Conservation (phyloP, 139 green algal species). For the Zygnema circumcarinatum region DNA sequence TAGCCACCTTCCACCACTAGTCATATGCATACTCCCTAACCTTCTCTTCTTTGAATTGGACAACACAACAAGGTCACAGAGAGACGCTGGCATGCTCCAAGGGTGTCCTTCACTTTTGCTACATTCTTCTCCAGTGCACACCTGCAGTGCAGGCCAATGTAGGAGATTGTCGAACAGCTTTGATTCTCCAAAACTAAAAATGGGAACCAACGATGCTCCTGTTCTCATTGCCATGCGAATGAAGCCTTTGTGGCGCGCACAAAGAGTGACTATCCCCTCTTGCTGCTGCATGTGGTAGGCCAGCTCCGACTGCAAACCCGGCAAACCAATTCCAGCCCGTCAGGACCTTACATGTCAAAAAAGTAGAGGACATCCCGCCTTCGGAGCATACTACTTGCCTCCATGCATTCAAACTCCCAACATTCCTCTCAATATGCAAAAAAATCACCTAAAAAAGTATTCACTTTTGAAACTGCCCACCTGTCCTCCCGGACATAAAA, state of each 20-base stretch:
- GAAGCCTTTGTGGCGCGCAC: conserved; percentile 62
- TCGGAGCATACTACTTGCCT: neutral
- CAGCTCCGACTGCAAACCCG: conserved; percentile 45
- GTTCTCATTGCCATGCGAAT: conserved; percentile 58
- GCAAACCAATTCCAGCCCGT: neutral
- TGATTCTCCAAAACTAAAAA: conserved; percentile 68
- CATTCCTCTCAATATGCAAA: no score
- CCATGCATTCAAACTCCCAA: no score
- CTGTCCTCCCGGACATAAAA: conserved; percentile 52
- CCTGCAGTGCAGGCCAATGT: conserved; percentile 53
- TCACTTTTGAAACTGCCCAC: neutral
- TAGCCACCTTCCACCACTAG: no score
- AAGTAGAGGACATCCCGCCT: neutral
- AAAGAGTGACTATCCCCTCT: conserved; percentile 33
- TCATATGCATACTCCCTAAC: no score
- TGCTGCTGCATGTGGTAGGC: conserved; percentile 16
- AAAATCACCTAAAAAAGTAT: no score
- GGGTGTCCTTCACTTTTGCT: no score
- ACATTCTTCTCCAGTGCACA: no score
- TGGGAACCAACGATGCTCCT: conserved; percentile 60
- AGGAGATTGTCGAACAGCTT: conserved; percentile 57
- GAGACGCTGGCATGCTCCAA: no score
- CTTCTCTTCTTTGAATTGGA: no score
- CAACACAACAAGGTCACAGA: no score
- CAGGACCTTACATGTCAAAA: neutral